Conservation (phyloP, 208 protist species). For the Naegleria fowleri region DNA sequence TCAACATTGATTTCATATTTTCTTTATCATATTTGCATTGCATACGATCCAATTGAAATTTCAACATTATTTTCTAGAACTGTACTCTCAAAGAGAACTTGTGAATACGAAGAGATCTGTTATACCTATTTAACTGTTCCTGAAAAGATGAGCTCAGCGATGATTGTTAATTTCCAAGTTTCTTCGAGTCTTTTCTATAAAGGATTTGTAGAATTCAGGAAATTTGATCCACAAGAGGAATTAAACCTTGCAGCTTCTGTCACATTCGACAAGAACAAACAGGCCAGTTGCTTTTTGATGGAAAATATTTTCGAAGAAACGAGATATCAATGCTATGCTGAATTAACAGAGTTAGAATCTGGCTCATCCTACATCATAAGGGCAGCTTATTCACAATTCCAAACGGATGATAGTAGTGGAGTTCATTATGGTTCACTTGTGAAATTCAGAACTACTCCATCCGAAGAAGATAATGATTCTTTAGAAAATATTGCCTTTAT, state of each 20-base stretch:
- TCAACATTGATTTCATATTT: background rate
- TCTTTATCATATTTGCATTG: background rate
- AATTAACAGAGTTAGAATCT: background rate
- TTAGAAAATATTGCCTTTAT: background rate
- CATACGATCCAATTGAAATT: background rate
- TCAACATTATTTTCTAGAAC: background rate
- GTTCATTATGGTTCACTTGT: background rate
- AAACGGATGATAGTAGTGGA: background rate
- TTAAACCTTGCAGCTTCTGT: background rate
- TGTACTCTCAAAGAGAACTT: background rate
- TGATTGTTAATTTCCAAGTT: constrained; percentile 19
- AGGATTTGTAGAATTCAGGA: background rate
- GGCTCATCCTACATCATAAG: background rate
- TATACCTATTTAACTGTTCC: constrained; percentile 13
- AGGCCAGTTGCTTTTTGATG: background rate
- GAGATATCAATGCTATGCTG: background rate
- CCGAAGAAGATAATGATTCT: background rate
- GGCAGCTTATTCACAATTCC: no score
- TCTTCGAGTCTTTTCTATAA: background rate
- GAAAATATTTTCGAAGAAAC: background rate
- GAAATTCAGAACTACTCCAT: constrained; percentile 4
- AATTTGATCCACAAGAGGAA: background rate
- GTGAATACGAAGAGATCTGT: background rate
- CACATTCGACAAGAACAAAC: background rate
- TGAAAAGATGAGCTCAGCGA: background rate